phyloP scores from a whole-genome alignment of 305 asterid species.

The Fraxinus dipetala region DNA sequence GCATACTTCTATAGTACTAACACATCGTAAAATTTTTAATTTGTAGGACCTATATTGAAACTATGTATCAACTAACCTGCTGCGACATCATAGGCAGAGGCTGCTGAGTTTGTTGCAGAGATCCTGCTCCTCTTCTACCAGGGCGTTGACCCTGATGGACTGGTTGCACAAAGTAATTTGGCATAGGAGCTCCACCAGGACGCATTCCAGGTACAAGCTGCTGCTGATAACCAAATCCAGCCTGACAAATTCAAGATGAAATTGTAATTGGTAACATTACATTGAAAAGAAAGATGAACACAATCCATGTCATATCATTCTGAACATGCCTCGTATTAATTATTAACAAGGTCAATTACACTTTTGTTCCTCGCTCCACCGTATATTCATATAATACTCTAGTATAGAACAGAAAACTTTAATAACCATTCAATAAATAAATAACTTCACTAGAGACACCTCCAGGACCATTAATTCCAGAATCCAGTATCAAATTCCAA shows the following conservation, averaged over 20 bases:
- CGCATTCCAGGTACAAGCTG: slow-evolving; percentile 50
- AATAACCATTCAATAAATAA: not conserved
- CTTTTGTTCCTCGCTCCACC: not conserved
- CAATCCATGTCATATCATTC: not conserved
- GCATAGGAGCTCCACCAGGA: slow-evolving; percentile 41
- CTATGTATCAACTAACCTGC: slow-evolving; percentile 25
- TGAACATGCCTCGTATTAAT: not conserved
- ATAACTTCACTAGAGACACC: not conserved
- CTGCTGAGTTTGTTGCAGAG: slow-evolving; percentile 41
- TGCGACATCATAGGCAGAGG: slow-evolving; percentile 38
- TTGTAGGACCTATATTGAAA: not conserved
- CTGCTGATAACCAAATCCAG: slow-evolving; percentile 50
- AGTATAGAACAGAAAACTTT: not conserved
- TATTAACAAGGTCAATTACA: not conserved
- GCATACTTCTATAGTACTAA: not conserved
- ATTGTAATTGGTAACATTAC: not conserved
- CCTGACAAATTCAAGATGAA: slow-evolving; percentile 24
- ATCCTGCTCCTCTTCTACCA: slow-evolving; percentile 41
- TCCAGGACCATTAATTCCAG: not conserved
- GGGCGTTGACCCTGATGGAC: slow-evolving; percentile 43
- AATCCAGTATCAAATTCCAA: not conserved
- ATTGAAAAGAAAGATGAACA: not conserved
- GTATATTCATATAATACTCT: not conserved
- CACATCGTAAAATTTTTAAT: not conserved
- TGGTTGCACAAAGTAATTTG: slow-evolving; percentile 36